Conservation (phyloP, 2,329 filamentous ascomycete species). For the Clonostachys chloroleuca region DNA sequence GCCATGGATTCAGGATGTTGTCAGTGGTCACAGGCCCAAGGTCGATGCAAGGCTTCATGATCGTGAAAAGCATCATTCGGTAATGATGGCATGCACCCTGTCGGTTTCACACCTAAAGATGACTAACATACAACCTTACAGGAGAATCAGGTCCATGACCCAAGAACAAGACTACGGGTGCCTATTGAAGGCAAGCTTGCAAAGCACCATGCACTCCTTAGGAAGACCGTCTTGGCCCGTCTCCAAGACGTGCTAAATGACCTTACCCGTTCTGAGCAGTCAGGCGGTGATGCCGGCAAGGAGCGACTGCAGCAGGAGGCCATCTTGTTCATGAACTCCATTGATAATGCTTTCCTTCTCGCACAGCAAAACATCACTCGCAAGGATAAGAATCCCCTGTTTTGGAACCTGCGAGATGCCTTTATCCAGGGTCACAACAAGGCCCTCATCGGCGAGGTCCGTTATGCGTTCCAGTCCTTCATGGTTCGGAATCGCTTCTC, state of each 20-base stretch:
- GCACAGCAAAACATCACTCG: slow-evolving; percentile 31
- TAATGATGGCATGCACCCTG: slow-evolving; percentile 4
- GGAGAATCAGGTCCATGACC: slow-evolving; percentile 25
- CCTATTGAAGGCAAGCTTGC: slow-evolving; percentile 11
- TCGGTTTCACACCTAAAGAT: slow-evolving; percentile 10
- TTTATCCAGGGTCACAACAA: slow-evolving; percentile 48
- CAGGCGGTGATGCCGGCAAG: slow-evolving; percentile 19
- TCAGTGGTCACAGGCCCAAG: not conserved
- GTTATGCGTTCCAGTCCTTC: slow-evolving; percentile 65
- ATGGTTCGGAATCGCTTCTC: slow-evolving; percentile 55
- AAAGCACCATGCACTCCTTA: slow-evolving; percentile 22
- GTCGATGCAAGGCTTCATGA: slow-evolving; percentile 1
- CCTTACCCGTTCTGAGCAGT: slow-evolving; percentile 13
- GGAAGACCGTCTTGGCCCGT: slow-evolving; percentile 24
- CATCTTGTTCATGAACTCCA: slow-evolving; percentile 35
- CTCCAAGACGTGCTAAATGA: slow-evolving; percentile 27
- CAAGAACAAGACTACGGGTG: slow-evolving; percentile 20
- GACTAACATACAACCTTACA: slow-evolving; percentile 4
- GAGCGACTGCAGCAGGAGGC: slow-evolving; percentile 38
- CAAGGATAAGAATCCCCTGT: slow-evolving; percentile 45
- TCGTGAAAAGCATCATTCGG: not conserved
- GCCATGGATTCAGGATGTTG: too few relatives aligned
- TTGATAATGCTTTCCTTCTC: slow-evolving; percentile 38
- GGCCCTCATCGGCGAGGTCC: slow-evolving; percentile 54
- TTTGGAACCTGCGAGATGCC: slow-evolving; percentile 53